A percentile compares a stretch with the other conserved stretches of the same genome.
phyloP scores from a whole-genome alignment of 345 rosid genomes.

The Acer campestre region DNA sequence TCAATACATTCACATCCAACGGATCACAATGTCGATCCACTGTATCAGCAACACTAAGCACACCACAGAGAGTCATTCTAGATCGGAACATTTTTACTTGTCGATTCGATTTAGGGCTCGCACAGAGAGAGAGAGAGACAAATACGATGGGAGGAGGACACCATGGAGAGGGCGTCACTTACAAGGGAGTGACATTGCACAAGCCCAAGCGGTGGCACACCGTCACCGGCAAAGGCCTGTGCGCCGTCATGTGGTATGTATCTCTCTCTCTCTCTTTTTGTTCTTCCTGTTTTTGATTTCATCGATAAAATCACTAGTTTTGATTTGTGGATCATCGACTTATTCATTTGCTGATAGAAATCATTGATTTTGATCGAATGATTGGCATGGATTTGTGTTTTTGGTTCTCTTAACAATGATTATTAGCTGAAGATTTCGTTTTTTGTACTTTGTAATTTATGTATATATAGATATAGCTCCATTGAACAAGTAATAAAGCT shows the following conservation, averaged over 20 bases:
- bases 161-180: slow-evolving; percentile 65
- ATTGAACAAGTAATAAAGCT: neutral
- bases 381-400: neutral
- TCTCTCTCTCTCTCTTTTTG: neutral
- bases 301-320: neutral
- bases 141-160: slow-evolving; percentile 66
- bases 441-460: neutral
- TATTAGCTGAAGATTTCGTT: neutral
- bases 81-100: slow-evolving; percentile 3
- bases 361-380: slow-evolving; percentile 4
- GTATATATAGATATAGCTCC: neutral
- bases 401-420: neutral
- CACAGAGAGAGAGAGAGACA: slow-evolving; percentile 31
- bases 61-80: neutral
- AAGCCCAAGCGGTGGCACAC: slow-evolving; percentile 86
- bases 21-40: neutral
- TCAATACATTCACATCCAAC: slow-evolving; percentile 4
- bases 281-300: neutral
- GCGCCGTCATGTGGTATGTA: slow-evolving; percentile 83
- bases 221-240: slow-evolving; percentile 86
- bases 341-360: neutral
- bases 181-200: slow-evolving; percentile 75
- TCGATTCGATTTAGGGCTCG: slow-evolving; percentile 23
- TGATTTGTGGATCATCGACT: neutral
- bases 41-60: neutral